Evolutionary conservation across 495 filamentous ascomycete genomes (phyloP).

Genomic region (Terfezia boudieri): DNA sequence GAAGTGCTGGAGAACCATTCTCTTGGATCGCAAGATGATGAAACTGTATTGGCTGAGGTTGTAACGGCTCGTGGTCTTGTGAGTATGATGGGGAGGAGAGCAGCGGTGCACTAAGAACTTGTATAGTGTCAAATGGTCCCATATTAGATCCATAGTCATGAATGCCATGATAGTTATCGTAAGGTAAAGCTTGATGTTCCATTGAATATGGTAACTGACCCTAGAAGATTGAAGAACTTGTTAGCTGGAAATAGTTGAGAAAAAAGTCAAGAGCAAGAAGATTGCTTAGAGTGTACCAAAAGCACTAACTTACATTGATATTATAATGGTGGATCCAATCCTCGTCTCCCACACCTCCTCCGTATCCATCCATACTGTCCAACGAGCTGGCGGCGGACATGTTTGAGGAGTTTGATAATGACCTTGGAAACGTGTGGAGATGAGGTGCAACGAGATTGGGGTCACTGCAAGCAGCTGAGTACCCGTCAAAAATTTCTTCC

Average conservation of each 20-base stretch:
- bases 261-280: no score
- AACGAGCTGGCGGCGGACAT: background rate
- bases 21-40: background rate
- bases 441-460: background rate
- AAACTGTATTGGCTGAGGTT: background rate
- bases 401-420: background rate
- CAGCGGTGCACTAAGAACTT: slow-evolving; percentile 4
- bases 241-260: no score
- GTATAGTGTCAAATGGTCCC: no score
- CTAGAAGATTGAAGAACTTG: no score
- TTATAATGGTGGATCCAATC: no score
- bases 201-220: no score
- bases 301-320: no score
- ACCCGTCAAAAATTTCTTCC: background rate
- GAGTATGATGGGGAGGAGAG: slow-evolving; percentile 14
- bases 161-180: no score
- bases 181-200: no score
- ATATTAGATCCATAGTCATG: no score
- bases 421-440: background rate
- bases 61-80: slow-evolving; percentile 12
- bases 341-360: no score
- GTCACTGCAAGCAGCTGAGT: background rate
- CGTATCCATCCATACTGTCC: background rate
- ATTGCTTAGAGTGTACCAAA: no score
- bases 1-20: slow-evolving; percentile 5